Evolutionary conservation across 176 grass and related monocot species (phyloP).

Genomic region (Calamus simplicifolius): DNA sequence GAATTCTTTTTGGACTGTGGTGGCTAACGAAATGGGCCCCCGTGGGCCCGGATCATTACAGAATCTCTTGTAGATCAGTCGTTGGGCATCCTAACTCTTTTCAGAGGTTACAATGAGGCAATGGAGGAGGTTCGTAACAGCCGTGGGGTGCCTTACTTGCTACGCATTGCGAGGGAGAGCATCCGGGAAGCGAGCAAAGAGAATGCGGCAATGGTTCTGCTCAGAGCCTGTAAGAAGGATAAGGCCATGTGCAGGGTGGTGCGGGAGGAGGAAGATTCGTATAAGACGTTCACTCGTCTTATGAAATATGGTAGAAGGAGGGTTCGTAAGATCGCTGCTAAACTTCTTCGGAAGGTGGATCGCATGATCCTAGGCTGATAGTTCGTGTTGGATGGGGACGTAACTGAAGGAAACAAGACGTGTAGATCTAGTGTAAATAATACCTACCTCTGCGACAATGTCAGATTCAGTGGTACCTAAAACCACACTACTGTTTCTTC

Average conservation of each 20-base stretch:
- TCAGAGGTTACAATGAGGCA: slow-evolving; percentile 49
- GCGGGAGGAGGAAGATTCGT: slow-evolving; percentile 42
- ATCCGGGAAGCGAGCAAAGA: slow-evolving; percentile 55
- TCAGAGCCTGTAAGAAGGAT: slow-evolving; percentile 51
- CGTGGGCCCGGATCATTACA: no score
- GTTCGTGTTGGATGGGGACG: no score
- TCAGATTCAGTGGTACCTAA: no score
- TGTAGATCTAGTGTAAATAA: no score
- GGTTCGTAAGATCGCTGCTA: slow-evolving; percentile 44
- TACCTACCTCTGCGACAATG: no score
- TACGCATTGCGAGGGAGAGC: slow-evolving; percentile 44
- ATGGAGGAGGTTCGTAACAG: slow-evolving; percentile 45
- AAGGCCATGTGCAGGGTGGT: slow-evolving; percentile 43
- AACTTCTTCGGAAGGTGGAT: no score
- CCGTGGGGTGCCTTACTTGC: slow-evolving; percentile 34
- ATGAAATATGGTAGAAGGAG: slow-evolving; percentile 48
- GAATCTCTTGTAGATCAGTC: slow-evolving; percentile 50
- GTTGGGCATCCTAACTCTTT: slow-evolving; percentile 61
- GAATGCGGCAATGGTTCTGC: slow-evolving; percentile 62
- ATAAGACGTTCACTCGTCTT: slow-evolving; percentile 42
- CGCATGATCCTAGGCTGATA: no score
- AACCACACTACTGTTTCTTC: no score
- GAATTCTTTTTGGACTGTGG: no score
- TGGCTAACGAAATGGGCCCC: no score
- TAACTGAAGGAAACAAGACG: no score